phyloP scores from a whole-genome alignment of 2,329 filamentous ascomycete genomes.

The Neofusicoccum laricinum region DNA sequence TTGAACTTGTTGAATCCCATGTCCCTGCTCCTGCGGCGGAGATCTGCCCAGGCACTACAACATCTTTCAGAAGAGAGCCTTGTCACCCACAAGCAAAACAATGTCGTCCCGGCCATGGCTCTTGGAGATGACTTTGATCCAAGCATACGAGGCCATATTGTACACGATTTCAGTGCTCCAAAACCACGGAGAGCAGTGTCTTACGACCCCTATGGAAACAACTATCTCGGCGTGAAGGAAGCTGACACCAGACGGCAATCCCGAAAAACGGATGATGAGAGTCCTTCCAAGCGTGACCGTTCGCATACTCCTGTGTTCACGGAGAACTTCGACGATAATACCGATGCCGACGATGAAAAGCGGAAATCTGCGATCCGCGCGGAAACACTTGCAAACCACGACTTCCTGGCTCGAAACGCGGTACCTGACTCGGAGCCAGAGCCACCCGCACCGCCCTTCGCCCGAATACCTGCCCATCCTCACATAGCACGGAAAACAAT shows the following conservation, averaged over 20 bases:
- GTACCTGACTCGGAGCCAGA: slow-evolving; percentile 7
- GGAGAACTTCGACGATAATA: slow-evolving; percentile 55
- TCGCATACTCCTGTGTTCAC: slow-evolving; percentile 58
- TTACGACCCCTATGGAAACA: not conserved
- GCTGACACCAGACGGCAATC: not conserved
- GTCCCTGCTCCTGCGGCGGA: slow-evolving; percentile 56
- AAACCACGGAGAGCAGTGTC: slow-evolving; percentile 29
- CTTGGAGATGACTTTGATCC: slow-evolving; percentile 61
- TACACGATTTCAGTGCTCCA: slow-evolving; percentile 65
- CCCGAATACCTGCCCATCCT: not conserved
- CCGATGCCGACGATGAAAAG: slow-evolving; percentile 42
- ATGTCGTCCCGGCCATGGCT: slow-evolving; percentile 44
- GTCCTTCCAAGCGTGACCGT: slow-evolving; percentile 35
- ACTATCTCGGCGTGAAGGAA: slow-evolving; percentile 13
- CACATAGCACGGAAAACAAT: slow-evolving; percentile 26
- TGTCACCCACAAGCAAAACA: slow-evolving; percentile 47
- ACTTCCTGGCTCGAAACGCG: slow-evolving; percentile 36
- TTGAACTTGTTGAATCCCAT: slow-evolving; percentile 60
- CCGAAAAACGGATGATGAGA: slow-evolving; percentile 23
- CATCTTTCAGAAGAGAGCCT: slow-evolving; percentile 49
- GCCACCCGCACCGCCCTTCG: slow-evolving; percentile 6
- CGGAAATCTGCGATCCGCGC: slow-evolving; percentile 44
- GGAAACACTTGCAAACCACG: slow-evolving; percentile 47
- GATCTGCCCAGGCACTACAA: slow-evolving; percentile 52
- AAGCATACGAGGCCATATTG: slow-evolving; percentile 59